phyloP scores from a whole-genome alignment of 2,329 filamentous ascomycete species.

The Aspergillus sp. region DNA sequence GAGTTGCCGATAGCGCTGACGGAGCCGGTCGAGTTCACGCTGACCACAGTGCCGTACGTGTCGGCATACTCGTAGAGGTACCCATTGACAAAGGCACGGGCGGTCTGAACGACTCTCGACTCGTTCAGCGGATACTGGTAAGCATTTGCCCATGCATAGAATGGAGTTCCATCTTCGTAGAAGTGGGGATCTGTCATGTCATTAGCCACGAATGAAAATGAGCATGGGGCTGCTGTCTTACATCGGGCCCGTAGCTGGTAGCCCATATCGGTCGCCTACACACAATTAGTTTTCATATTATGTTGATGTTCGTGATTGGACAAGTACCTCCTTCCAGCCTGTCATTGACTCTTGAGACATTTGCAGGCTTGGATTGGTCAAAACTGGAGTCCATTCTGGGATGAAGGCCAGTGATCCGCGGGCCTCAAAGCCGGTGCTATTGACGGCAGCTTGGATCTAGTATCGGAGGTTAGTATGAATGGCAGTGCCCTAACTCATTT shows the following conservation, averaged over 20 bases:
- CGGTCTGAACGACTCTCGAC: slow-evolving; percentile 1
- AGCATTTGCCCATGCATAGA: slow-evolving; percentile 66
- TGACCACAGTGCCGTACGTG: slow-evolving; percentile 56
- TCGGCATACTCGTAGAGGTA: slow-evolving; percentile 12
- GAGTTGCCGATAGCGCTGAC: slow-evolving; percentile 61
- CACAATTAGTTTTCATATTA: neutral
- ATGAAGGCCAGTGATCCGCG: slow-evolving; percentile 59
- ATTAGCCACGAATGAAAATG: neutral
- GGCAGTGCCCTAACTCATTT: no score
- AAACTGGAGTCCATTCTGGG: slow-evolving; percentile 58
- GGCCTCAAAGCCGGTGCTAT: slow-evolving; percentile 53
- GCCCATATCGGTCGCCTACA: slow-evolving; percentile 11
- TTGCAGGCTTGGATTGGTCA: slow-evolving; percentile 58
- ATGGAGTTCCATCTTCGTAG: slow-evolving; percentile 51
- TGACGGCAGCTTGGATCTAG: slow-evolving; percentile 53
- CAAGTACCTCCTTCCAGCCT: slow-evolving; percentile 59
- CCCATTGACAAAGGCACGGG: neutral
- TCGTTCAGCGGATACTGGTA: slow-evolving; percentile 41
- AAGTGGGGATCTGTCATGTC: slow-evolving; percentile 43
- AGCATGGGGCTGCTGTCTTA: neutral
- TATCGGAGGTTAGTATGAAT: neutral
- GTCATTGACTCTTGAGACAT: slow-evolving; percentile 62
- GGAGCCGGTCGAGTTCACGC: slow-evolving; percentile 59
- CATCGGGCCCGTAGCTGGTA: slow-evolving; percentile 18
- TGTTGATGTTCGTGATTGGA: neutral